These are phyloP conservation scores for Magnaporthiopsis rhizophila DNA, from an alignment of 2,329 filamentous ascomycete species.

Conservation along the genomic window DNA sequence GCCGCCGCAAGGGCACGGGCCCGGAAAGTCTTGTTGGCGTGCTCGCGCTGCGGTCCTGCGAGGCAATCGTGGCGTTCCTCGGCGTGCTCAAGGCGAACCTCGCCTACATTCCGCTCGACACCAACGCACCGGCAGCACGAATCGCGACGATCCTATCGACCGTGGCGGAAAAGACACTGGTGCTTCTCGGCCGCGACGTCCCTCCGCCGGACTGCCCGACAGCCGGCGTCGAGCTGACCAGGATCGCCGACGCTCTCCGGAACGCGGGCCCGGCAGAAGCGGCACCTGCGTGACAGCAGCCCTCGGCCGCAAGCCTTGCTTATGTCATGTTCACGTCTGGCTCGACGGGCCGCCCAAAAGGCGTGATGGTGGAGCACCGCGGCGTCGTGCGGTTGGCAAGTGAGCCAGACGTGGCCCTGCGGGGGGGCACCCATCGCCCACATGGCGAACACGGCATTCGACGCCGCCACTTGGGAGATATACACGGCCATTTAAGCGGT, in stretches of 20 bases:
- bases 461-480: not conserved
- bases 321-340: slow-evolving; percentile 2
- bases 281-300: not conserved
- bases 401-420: not conserved
- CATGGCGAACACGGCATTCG: not conserved
- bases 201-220: not conserved
- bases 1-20: slow-evolving; percentile 1
- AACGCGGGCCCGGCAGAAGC: not conserved
- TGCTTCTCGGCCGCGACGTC: not conserved
- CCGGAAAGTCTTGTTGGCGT: not conserved
- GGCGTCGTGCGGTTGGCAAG: not conserved
- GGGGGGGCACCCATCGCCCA: not conserved
- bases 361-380: slow-evolving; percentile 2
- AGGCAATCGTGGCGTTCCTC: not conserved
- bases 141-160: not conserved
- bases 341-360: not conserved
- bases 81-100: slow-evolving; percentile 3
- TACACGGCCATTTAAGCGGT: not conserved
- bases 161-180: not conserved
- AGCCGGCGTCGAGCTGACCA: not conserved
- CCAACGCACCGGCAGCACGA: not conserved
- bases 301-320: not conserved
- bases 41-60: slow-evolving; percentile 4
- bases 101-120: not conserved
- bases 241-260: not conserved